phyloP scores from a whole-genome alignment of 768 basidiomycete species.

The Phlegmacium glaucopus region DNA sequence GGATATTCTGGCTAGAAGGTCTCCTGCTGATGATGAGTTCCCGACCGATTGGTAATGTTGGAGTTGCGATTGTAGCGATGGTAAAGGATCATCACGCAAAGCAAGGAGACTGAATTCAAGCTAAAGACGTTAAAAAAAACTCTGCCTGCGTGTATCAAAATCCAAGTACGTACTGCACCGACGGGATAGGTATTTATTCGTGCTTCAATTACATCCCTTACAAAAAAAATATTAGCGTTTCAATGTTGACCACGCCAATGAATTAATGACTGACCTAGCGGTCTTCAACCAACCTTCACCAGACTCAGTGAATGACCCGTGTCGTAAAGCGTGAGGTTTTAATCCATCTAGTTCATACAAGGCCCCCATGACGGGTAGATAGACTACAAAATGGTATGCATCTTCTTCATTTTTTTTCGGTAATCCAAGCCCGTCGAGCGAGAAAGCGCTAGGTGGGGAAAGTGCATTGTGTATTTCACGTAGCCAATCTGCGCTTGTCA shows the following conservation, averaged over 20 bases:
- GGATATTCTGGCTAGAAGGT: conserved; percentile 52
- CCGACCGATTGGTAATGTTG: conserved; percentile 41
- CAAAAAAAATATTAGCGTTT: conserved; percentile 15
- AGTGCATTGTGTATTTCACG: conserved; percentile 89
- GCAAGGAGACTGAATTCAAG: conserved; percentile 92
- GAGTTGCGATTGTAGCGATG: conserved; percentile 59
- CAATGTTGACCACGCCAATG: background rate
- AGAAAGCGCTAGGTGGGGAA: conserved; percentile 86
- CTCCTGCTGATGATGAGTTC: conserved; percentile 41
- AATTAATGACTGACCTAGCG: conserved; percentile 54
- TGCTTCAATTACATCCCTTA: conserved; percentile 78
- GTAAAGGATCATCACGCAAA: conserved; percentile 78
- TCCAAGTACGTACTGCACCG: conserved; percentile 65
- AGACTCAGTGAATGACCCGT: conserved; percentile 64
- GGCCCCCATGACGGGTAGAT: conserved; percentile 77
- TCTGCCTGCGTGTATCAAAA: conserved; percentile 10
- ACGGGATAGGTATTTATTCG: conserved; percentile 89
- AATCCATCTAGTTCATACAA: conserved; percentile 95
- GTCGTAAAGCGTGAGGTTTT: conserved; percentile 73
- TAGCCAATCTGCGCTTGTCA: conserved; percentile 80
- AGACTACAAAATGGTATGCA: conserved; percentile 96
- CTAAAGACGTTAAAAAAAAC: conserved; percentile 34
- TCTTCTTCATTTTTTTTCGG: conserved; percentile 75
- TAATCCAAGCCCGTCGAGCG: conserved; percentile 77
- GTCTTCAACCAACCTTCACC: conserved; percentile 82